phyloP scores from a whole-genome alignment of 1,139 yeast genomes.

The Kurtzmaniella quercitrusa region DNA sequence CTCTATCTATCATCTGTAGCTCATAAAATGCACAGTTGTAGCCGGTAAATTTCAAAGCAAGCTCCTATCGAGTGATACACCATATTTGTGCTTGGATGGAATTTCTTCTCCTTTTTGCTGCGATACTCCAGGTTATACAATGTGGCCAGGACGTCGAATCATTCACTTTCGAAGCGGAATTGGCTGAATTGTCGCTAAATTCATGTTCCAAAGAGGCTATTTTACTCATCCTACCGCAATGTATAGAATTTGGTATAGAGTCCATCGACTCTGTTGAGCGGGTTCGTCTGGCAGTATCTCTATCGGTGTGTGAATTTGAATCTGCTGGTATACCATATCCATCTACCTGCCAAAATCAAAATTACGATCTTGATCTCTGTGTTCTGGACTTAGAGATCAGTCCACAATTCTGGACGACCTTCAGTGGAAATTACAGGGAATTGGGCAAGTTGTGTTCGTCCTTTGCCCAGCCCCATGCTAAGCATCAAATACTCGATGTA shows the following conservation, averaged over 20 bases:
- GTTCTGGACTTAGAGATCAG: conserved; percentile 34
- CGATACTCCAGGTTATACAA: background rate
- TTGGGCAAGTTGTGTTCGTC: conserved; percentile 46
- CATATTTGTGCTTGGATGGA: background rate
- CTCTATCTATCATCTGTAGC: too few relatives aligned
- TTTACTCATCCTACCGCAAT: conserved; percentile 20
- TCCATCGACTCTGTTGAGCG: conserved; percentile 23
- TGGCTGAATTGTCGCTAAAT: background rate
- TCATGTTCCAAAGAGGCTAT: conserved; percentile 27
- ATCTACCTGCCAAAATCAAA: conserved; percentile 18
- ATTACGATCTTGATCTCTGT: conserved; percentile 24
- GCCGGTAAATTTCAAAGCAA: too few relatives aligned
- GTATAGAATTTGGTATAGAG: conserved; percentile 29
- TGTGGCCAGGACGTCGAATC: background rate
- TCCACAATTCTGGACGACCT: conserved; percentile 60
- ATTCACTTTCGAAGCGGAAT: background rate
- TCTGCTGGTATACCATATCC: conserved; percentile 39
- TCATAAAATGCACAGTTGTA: too few relatives aligned
- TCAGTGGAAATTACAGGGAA: conserved; percentile 53
- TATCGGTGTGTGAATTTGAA: conserved; percentile 54
- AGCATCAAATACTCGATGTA: conserved; percentile 43
- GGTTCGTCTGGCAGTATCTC: conserved; percentile 40
- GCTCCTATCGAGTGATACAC: too few relatives aligned
- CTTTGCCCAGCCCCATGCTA: conserved; percentile 48
- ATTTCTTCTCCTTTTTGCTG: background rate